Evolutionary conservation across 2,329 filamentous ascomycete genomes (phyloP), one percentile per base, ranked within the genome.

Genomic region (Colletotrichum sp.): DNA sequence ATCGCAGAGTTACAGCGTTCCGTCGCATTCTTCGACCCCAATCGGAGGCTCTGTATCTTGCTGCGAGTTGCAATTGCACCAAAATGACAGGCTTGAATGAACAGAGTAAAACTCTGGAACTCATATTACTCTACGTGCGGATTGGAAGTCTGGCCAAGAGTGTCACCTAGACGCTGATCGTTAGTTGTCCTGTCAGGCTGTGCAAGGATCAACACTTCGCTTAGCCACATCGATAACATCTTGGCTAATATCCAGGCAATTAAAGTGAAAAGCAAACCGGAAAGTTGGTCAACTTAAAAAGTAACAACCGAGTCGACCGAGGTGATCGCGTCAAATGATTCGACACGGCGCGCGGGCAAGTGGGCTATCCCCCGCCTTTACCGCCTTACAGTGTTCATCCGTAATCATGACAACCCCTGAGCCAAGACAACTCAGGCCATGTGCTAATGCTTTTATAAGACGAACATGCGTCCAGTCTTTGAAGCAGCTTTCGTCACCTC

Each of bases 91-190:
- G 16, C 36, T 43, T 18, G 36, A 10, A 18, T 43, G 36, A 0
- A 43, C 4, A 5, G 16, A 43, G 8, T 18, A 43, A 10, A 18
- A 43, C 0, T 1, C 2, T 48, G 39, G 39, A 48, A 48, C 39
- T n/a, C 39, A 48, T 5, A 18, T 3, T n/a, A 48, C 39, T 48
- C 18, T 48, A 48, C 18, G 18, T 48, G 39, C 18, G 18, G 39
- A 0, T 48, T 48, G 18, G 39, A 48, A 48, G 1, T n/a, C 18
- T n/a, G 18, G 18, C 9, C 39, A 12, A 48, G 39, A 48, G 39
- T 48, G 39, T 48, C 39, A 48, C 39, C 39, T 48, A 48, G 39
- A 48, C 39, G 39, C 39, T 48, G 18, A 48, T 48, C 39, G 39
- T 48, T 48, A 21, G 39, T 48, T n/a, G 39, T 48, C 18, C 39